Evolutionary conservation across 768 basidiomycete genomes (phyloP), one percentile per base, ranked within the genome.

Genomic region (Mycena indigotica): DNA sequence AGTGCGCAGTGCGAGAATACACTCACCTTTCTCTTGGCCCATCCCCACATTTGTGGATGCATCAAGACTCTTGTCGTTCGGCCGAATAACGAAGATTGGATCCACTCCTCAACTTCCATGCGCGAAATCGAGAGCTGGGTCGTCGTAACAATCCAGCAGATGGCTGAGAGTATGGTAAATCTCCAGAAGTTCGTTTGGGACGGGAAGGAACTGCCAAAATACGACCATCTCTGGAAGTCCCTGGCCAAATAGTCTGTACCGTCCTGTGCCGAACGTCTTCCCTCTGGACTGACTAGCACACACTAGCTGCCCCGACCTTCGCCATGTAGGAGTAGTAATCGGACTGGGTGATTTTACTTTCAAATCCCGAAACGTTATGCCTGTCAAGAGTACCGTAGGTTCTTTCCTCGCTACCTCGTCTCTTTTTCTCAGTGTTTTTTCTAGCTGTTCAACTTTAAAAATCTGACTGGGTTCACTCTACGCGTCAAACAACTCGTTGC

Each of bases 21-120:
- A 8, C 52, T 63, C 21, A 53, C 23, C 15, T 63, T 63, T 17
- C 57, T 63, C 17, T 30, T 59, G 28, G 57, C 54, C 24, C 50
- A 63, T 28, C 51, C 62, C 1, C 38, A 59, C 30, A 56, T 63
- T 2, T 35, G 53, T 25, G 48, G 55, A 23, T 57, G 55, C 21
- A 51, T 63, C 53, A 63, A 56, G 44, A 56, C 10, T 3, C 58
- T 63, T 5, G 41, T 28, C 6, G 62, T 63, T 19, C 57, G 62
- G 25, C 62, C 62, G 5, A 63, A 63, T 45, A 63, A 63, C 35
- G 55, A 63, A 24, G 57, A 63, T 32, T 63, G 62, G 62, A 53
- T 41, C 2, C 53, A 52, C 24, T 6, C 55, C 17, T 13, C 24
- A 23, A 41, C 61, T 2, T 56, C 62, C 46, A 56, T 53, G 46